Evolutionary conservation across 192 early-diverging fungal species (phyloP).

Genomic region (Dissophora globulifera): DNA sequence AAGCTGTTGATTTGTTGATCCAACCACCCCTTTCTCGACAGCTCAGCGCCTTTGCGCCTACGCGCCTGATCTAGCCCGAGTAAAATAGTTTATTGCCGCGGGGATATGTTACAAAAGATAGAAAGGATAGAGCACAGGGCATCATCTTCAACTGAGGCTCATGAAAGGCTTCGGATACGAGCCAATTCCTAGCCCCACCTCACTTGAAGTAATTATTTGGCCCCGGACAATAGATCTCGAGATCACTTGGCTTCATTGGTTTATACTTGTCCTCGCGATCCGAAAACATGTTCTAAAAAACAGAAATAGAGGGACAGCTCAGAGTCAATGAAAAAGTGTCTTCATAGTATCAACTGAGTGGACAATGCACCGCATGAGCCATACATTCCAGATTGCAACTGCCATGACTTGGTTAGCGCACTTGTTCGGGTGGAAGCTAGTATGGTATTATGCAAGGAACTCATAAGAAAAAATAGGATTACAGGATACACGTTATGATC

Average conservation of each 20-base stretch:
- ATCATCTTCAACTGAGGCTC: too few relatives aligned
- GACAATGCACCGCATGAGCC: not conserved
- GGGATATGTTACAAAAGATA: too few relatives aligned
- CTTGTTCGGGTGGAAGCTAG: constrained; percentile 67
- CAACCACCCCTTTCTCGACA: too few relatives aligned
- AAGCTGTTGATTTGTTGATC: too few relatives aligned
- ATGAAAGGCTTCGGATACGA: too few relatives aligned
- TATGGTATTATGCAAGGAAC: not conserved
- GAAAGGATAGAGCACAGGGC: too few relatives aligned
- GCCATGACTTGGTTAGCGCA: constrained; percentile 68
- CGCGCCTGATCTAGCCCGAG: too few relatives aligned
- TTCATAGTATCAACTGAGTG: too few relatives aligned
- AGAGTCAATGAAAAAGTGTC: too few relatives aligned
- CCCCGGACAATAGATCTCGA: constrained; percentile 57
- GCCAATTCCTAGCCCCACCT: not conserved
- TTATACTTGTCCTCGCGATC: constrained; percentile 32
- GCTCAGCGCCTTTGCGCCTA: too few relatives aligned
- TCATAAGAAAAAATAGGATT: not conserved
- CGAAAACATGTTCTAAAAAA: constrained; percentile 61
- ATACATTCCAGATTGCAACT: constrained; percentile 63
- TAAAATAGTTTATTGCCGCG: too few relatives aligned
- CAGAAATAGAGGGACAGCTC: too few relatives aligned
- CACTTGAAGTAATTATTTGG: constrained; percentile 45
- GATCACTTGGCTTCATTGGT: constrained; percentile 40
- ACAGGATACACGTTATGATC: not conserved